Evolutionary conservation across 2,329 filamentous ascomycete species (phyloP), one percentile per base, ranked within the genome.

Genomic region (Monilinia aucupariae): DNA sequence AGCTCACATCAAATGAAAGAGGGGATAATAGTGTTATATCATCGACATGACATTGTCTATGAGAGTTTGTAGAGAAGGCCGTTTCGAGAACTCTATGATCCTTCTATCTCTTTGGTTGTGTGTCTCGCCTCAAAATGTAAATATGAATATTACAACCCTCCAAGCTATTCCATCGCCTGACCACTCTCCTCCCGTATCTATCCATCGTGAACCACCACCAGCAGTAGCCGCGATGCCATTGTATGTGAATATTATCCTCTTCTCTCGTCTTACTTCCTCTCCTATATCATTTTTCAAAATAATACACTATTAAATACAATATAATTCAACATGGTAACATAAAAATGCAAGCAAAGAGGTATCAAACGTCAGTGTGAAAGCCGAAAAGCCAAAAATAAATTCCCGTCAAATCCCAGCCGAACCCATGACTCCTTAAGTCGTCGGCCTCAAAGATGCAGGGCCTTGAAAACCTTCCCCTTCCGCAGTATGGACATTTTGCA

Each of bases 391-490:
- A 37, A 52, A 27, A 53, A n/a, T 45, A 32, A 39, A 34, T 6
- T 39, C 45, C 45, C 56, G 27, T 30, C 34, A 56, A 32, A 30
- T 22, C 34, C 59, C 30, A 34, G 22, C n/a, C 12, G 17, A 39
- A 30, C 25, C 30, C 7, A 15, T 27, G 34, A 39, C 39, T 9
- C 34, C 59, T 54, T 7, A 45, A 27, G 45, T 47, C 22, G 45
- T 39, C 6, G 34, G 59, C 61, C 66, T 66, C 20, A 70, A 53
- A 27, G 70, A 59, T 25, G 66, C 75, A 1, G 84, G 82, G 0
- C 83, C 83, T 71, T 85, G 79, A 68, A 86, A 86, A 4, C 78
- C 79, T 13, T 25, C 54, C 69, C 39, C 30, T 30, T 72, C 68
- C n/a, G 73, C 65, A 37, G 69, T 65, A 5, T 72, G 65, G n/a